Conservation (phyloP, 148 eudicot species). For the Persicaria tinctoria region DNA sequence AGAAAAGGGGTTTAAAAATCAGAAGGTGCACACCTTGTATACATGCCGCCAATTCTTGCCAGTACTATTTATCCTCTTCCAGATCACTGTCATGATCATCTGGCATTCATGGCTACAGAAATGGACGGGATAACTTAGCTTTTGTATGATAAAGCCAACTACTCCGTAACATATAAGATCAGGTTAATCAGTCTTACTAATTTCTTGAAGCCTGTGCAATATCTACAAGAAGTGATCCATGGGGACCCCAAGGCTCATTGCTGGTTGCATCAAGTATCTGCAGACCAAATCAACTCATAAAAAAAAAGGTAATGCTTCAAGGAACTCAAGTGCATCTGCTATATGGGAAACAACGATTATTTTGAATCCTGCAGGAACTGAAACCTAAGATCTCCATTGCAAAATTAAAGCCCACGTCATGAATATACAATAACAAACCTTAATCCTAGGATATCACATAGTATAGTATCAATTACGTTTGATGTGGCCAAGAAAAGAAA, state of each 20-base stretch:
- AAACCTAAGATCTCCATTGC: not conserved
- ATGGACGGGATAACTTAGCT: conserved; percentile 10
- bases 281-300: not conserved
- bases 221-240: conserved; percentile 80
- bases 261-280: conserved; percentile 98
- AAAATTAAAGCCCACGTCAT: not conserved
- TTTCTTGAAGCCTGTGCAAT: conserved; percentile 83
- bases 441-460: not conserved
- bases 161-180: not conserved
- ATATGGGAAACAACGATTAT: not conserved
- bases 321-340: not conserved
- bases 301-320: not conserved
- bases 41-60: conserved; percentile 97
- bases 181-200: conserved; percentile 44
- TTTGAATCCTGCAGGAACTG: not conserved
- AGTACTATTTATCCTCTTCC: conserved; percentile 90
- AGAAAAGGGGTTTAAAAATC: not conserved
- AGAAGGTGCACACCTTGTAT: conserved; percentile 25
- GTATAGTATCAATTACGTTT: not conserved
- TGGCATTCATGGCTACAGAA: conserved; percentile 80
- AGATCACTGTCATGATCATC: conserved; percentile 75
- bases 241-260: conserved; percentile 99
- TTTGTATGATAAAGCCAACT: not conserved
- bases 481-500: not conserved
- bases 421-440: not conserved